Conservation (phyloP, 1,284 basidiomycete species). For the Sporisorium scitamineum region DNA sequence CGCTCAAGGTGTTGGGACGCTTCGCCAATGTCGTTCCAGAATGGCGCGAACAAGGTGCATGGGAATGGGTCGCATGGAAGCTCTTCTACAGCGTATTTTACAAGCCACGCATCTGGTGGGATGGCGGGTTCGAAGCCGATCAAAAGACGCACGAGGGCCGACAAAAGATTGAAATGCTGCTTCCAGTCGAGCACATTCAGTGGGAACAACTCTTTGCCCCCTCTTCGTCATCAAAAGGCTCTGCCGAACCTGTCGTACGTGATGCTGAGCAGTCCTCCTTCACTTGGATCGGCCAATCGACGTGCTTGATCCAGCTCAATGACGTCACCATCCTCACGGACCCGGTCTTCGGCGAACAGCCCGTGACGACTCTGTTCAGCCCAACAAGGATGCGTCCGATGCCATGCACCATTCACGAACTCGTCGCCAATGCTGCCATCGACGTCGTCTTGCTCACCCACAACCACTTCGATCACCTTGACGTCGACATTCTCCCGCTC, state of each 20-base stretch:
- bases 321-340: slow-evolving; percentile 72
- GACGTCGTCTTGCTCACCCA: slow-evolving; percentile 72
- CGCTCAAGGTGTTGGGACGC: slow-evolving; percentile 56
- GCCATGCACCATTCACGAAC: slow-evolving; percentile 70
- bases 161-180: slow-evolving; percentile 41
- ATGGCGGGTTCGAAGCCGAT: slow-evolving; percentile 63
- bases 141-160: slow-evolving; percentile 39
- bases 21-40: slow-evolving; percentile 71
- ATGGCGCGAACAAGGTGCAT: slow-evolving; percentile 73
- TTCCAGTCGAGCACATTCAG: slow-evolving; percentile 54
- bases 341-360: slow-evolving; percentile 71
- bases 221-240: neutral
- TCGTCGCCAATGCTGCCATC: slow-evolving; percentile 65
- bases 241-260: neutral
- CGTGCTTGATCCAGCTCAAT: slow-evolving; percentile 71
- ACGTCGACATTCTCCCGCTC: slow-evolving; percentile 54
- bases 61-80: slow-evolving; percentile 62
- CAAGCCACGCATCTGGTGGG: slow-evolving; percentile 58
- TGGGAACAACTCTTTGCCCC: slow-evolving; percentile 37
- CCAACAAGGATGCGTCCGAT: slow-evolving; percentile 70
- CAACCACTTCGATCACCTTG: slow-evolving; percentile 68
- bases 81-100: slow-evolving; percentile 47
- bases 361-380: slow-evolving; percentile 70
- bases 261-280: slow-evolving; percentile 36
- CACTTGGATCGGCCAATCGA: slow-evolving; percentile 63